Conservation (phyloP, 2,329 filamentous ascomycete species). For the Alternaria rosae region DNA sequence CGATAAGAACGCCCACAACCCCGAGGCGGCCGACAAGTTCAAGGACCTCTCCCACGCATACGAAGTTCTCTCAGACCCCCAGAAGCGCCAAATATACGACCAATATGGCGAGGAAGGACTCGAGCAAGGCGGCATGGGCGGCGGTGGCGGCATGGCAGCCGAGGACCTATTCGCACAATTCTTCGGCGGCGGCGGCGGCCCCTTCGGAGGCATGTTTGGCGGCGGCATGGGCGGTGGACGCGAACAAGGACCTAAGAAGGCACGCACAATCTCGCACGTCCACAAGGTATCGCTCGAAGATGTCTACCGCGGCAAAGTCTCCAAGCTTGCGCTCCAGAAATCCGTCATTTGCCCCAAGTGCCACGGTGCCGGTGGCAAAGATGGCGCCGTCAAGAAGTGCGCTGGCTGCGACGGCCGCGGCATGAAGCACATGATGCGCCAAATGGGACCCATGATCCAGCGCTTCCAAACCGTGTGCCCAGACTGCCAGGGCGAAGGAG, state of each 20-base stretch:
- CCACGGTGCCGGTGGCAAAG: conserved; percentile 93
- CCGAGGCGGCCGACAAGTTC: conserved; percentile 94
- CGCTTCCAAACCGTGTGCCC: conserved; percentile 99
- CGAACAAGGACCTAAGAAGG: conserved; percentile 84
- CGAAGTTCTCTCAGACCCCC: conserved; percentile 88
- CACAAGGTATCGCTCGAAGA: conserved; percentile 99
- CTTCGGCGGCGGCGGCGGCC: conserved; percentile 77
- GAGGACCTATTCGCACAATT: conserved; percentile 98
- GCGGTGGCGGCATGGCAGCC: conserved; percentile 85
- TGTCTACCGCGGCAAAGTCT: conserved; percentile 97
- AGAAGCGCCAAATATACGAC: conserved; percentile 93
- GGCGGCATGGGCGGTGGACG: conserved; percentile 72
- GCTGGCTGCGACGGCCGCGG: conserved; percentile 88
- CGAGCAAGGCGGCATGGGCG: conserved; percentile 77
- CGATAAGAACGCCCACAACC: conserved; percentile 96
- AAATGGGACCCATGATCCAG: conserved; percentile 99
- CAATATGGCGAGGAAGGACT: conserved; percentile 98
- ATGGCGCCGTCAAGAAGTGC: conserved; percentile 95
- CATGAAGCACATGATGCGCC: conserved; percentile 99
- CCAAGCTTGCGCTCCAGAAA: conserved; percentile 95
- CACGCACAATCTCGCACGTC: conserved; percentile 95
- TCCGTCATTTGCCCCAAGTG: conserved; percentile 97
- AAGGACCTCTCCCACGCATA: conserved; percentile 97
- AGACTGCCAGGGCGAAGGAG: conserved; percentile 96
- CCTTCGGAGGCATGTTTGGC: conserved; percentile 68